These are phyloP conservation scores for Mercurialis annua DNA, from an alignment of 345 rosid genomes.

Conservation along the genomic window DNA sequence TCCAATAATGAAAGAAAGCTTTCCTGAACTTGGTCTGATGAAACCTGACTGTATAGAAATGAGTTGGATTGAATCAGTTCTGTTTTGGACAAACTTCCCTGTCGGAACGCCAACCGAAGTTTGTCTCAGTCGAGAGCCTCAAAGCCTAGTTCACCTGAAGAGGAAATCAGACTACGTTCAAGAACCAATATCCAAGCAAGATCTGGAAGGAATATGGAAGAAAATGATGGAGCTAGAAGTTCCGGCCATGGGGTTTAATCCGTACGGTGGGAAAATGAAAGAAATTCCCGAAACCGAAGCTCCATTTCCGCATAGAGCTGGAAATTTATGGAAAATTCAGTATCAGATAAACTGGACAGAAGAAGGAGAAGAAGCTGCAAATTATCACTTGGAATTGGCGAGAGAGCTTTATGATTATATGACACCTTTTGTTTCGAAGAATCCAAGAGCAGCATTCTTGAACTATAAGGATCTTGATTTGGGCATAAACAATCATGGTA, in stretches of 20 bases:
- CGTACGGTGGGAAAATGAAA: constrained; percentile 50
- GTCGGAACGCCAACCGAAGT: constrained; percentile 19
- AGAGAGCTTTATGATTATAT: constrained; percentile 40
- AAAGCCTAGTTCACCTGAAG: background rate
- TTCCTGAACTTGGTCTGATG: background rate
- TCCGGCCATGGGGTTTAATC: too few relatives aligned
- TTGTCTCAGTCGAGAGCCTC: constrained; percentile 11
- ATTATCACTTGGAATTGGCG: constrained; percentile 28
- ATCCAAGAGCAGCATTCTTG: constrained; percentile 44
- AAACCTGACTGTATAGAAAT: background rate
- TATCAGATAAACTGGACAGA: constrained; percentile 32
- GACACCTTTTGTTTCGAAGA: constrained; percentile 43
- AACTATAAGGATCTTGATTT: constrained; percentile 60
- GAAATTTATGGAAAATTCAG: constrained; percentile 45
- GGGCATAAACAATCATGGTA: constrained; percentile 25
- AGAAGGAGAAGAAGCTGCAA: constrained; percentile 21
- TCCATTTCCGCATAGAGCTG: constrained; percentile 53
- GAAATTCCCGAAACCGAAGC: constrained; percentile 32
- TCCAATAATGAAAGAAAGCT: background rate
- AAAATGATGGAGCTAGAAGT: constrained; percentile 19
- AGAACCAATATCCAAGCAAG: constrained; percentile 37
- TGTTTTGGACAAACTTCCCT: constrained; percentile 22
- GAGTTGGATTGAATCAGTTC: constrained; percentile 6
- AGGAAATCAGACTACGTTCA: constrained; percentile 55
- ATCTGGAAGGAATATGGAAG: constrained; percentile 29